A percentile compares a stretch with the other conserved stretches of the same genome.
Conservation (phyloP, 441 rosid genomes). For the Viola pubescens region DNA sequence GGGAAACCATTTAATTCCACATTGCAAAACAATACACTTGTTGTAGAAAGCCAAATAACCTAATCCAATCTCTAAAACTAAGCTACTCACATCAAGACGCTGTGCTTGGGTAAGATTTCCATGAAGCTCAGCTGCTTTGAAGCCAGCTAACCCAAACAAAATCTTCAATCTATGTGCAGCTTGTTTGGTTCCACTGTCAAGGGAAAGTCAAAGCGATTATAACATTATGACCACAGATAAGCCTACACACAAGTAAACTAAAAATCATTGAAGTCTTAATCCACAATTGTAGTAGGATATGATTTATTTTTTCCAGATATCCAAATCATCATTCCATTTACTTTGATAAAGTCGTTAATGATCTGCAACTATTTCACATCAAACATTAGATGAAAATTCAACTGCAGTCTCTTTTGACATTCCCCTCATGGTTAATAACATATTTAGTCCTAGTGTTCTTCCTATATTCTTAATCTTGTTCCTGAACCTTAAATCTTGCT, state of each 20-base stretch:
- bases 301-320: background rate
- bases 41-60: background rate
- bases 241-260: constrained; percentile 5
- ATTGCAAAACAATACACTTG: no score
- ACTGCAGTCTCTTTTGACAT: no score
- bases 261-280: background rate
- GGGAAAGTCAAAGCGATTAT: constrained; percentile 15
- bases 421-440: no score
- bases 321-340: background rate
- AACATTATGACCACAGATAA: constrained; percentile 6
- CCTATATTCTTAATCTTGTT: no score
- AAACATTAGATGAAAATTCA: no score
- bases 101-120: constrained; percentile 97
- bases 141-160: constrained; percentile 76
- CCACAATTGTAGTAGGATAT: no score
- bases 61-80: constrained; percentile 7
- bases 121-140: constrained; percentile 92
- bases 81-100: constrained; percentile 81
- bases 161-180: constrained; percentile 96
- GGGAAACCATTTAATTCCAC: no score
- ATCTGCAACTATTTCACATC: no score
- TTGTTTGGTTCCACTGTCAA: constrained; percentile 85
- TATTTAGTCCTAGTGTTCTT: no score
- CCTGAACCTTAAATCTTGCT: no score
- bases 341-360: background rate